Evolutionary conservation across 306 rosid species (phyloP), one percentile per base, ranked within the genome.

Genomic region (Vigna reflexopilosa): DNA sequence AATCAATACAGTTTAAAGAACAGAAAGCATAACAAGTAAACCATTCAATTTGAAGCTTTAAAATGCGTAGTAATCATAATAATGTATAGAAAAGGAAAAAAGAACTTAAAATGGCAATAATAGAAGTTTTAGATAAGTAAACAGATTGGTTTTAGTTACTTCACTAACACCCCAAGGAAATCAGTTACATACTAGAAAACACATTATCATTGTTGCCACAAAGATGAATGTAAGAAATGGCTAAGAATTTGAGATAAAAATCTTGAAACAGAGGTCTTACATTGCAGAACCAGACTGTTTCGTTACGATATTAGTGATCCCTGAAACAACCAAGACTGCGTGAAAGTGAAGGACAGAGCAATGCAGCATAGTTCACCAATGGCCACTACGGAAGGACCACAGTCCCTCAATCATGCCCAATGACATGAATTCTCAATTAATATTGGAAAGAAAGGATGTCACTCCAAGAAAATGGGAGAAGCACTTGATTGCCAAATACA

Each of bases 161-260:
- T 72, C 52, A 63, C 55, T 54, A 48, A 83, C 61, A 80, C 36
- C 86, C 86, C 78, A 75, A 79, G 47, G 52, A 62, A 79, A 79
- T 44, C 74, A 84, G 81, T 68, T 79, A 69, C 81, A 62, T 55
- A 56, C 61, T 70, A 73, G 80, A 73, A 55, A 80, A 54, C 72
- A 70, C 72, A 84, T 75, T 78, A 84, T 80, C 59, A 84, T 75
- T 78, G 80, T 80, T 80, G 59, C 38, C 84, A 80, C 44, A 61
- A 70, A 26, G 81, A 70, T 51, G 59, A 68, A 79, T 68, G 70
- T 32, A 69, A 79, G 62, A 75, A 83, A 75, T 80, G 78, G 79
- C 74, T 75, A 74, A 74, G 66, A 83, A 69, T 83, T 72, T 75
- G 75, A 16, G 40, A 62, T 67, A 45, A 70, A 70, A 64, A 63